phyloP scores from a whole-genome alignment of 352 stramenopile species.

The Globisporangium nagaii region DNA sequence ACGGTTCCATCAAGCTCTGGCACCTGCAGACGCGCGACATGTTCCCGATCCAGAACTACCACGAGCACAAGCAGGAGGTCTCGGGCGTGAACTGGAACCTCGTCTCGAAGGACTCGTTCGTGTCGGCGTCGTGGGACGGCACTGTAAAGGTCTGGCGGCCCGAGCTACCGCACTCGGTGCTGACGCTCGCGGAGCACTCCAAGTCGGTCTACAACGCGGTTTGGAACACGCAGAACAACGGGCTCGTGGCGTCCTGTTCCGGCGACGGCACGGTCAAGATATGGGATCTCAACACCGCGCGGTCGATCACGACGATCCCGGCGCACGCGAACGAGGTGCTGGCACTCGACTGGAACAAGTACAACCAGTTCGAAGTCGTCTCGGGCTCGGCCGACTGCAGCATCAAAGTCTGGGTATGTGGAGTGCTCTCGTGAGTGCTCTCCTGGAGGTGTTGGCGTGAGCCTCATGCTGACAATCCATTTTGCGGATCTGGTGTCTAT shows the following conservation, averaged over 20 bases:
- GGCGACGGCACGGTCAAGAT: conserved; percentile 72
- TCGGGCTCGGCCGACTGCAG: conserved; percentile 78
- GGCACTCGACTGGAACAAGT: conserved; percentile 91
- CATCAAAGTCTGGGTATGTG: conserved; percentile 80
- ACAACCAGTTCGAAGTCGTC: conserved; percentile 86
- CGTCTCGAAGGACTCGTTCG: conserved; percentile 82
- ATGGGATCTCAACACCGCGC: conserved; percentile 66
- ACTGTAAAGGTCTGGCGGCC: conserved; percentile 87
- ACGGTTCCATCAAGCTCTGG: conserved; percentile 88
- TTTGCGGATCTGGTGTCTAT: no score
- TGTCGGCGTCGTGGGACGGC: conserved; percentile 83
- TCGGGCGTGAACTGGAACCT: conserved; percentile 90
- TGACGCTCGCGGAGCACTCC: conserved; percentile 75
- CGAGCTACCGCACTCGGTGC: conserved; percentile 55
- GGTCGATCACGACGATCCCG: conserved; percentile 52
- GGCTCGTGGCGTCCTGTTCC: conserved; percentile 69
- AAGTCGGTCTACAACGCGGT: conserved; percentile 80
- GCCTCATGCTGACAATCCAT: no score
- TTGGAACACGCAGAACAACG: conserved; percentile 78
- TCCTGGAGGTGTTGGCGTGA: no score
- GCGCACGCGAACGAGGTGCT: conserved; percentile 83
- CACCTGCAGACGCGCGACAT: conserved; percentile 82
- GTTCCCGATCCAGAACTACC: conserved; percentile 86
- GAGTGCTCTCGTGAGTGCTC: background rate
- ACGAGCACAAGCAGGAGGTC: conserved; percentile 85